These are phyloP conservation scores for Penicillium longicatenatum DNA, from an alignment of 495 filamentous ascomycete genomes.

Conservation along the genomic window DNA sequence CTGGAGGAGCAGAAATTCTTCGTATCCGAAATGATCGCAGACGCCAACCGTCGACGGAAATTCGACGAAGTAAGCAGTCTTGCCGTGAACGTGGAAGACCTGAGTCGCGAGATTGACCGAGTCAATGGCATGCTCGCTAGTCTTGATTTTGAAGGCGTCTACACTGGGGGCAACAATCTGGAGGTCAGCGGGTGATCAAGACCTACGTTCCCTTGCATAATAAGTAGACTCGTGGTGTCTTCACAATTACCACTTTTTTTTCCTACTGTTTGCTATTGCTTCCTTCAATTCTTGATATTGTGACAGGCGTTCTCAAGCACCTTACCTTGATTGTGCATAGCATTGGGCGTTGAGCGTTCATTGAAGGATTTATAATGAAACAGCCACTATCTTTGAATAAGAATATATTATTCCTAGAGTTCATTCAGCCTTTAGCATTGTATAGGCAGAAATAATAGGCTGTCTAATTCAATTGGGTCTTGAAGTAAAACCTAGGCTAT, in stretches of 20 bases:
- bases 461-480: too few relatives aligned
- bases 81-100: conserved; percentile 78
- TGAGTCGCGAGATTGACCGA: conserved; percentile 78
- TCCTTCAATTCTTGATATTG: conserved; percentile 3
- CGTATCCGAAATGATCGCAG: conserved; percentile 83
- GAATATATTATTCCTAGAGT: background rate
- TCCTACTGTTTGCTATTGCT: conserved; percentile 1
- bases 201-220: background rate
- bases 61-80: conserved; percentile 89
- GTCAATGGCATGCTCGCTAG: conserved; percentile 54
- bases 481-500: too few relatives aligned
- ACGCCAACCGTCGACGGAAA: conserved; percentile 75
- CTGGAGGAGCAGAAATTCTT: conserved; percentile 95
- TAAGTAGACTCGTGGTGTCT: conserved; percentile 19
- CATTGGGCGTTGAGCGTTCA: conserved; percentile 27
- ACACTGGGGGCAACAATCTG: conserved; percentile 34
- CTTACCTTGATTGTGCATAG: conserved; percentile 29
- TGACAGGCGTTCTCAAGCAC: conserved; percentile 20
- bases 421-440: too few relatives aligned
- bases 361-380: conserved; percentile 6
- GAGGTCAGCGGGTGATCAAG: conserved; percentile 19
- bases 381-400: background rate
- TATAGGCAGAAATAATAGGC: too few relatives aligned
- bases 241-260: conserved; percentile 11
- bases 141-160: conserved; percentile 55